These are phyloP conservation scores for Raphanus hybrid DNA, from an alignment of 441 rosid genomes.

Conservation along the genomic window DNA sequence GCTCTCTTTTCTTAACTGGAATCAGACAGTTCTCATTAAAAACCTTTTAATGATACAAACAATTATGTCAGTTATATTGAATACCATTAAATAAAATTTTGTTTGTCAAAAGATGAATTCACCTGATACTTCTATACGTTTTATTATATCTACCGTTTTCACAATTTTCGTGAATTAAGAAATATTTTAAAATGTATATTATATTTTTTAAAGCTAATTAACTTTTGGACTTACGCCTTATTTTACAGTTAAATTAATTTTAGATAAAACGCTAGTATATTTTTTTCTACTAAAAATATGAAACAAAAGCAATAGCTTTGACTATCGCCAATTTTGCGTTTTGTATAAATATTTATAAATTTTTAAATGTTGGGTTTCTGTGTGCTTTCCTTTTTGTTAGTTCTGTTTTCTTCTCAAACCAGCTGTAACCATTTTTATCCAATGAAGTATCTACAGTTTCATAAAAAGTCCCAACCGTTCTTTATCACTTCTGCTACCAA, in stretches of 20 bases:
- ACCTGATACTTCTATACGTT: not conserved
- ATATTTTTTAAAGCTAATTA: not conserved
- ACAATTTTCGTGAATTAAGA: not conserved
- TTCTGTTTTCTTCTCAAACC: not conserved
- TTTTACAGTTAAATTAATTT: not conserved
- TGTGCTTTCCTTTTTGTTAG: conserved; percentile 18
- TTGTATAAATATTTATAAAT: not conserved
- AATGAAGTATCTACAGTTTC: conserved; percentile 27
- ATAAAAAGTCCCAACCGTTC: conserved; percentile 33
- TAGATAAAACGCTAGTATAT: not conserved
- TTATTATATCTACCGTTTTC: not conserved
- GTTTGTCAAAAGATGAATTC: not conserved
- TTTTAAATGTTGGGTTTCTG: conserved; percentile 3
- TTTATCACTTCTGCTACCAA: conserved; percentile 25
- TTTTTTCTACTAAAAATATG: not conserved
- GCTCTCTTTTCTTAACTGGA: not conserved
- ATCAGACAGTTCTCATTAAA: not conserved
- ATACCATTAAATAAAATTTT: not conserved
- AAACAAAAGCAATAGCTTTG: not conserved
- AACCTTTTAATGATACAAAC: not conserved
- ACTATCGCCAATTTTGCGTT: not conserved
- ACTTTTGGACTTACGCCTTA: not conserved
- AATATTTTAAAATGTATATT: not conserved
- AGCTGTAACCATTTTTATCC: conserved; percentile 42
- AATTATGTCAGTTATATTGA: not conserved